Conservation (phyloP, 768 basidiomycete species). For the Rhizopogon roseolus region DNA sequence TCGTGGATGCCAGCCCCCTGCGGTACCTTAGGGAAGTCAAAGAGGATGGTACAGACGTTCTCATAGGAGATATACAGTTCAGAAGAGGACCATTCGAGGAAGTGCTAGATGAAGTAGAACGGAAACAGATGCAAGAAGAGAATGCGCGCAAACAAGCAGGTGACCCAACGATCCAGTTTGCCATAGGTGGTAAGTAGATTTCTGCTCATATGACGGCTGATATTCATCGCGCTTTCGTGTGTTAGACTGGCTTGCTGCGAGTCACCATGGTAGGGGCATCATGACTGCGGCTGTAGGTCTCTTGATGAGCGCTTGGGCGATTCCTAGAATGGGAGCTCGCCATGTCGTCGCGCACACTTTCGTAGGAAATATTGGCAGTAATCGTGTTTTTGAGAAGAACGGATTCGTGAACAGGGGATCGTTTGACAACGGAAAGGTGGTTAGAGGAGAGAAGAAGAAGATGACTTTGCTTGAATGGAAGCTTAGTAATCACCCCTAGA, state of each 20-base stretch:
- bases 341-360: conserved; percentile 41
- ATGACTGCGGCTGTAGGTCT: conserved; percentile 63
- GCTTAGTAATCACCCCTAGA: background rate
- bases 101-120: conserved; percentile 32
- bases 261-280: conserved; percentile 64
- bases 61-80: conserved; percentile 39
- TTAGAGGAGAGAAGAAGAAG: conserved; percentile 33
- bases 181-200: conserved; percentile 47
- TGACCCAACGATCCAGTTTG: conserved; percentile 56
- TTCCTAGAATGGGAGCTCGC: conserved; percentile 55
- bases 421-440: conserved; percentile 32
- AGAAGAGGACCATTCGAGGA: conserved; percentile 22
- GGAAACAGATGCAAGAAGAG: conserved; percentile 27
- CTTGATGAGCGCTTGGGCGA: conserved; percentile 53
- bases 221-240: background rate
- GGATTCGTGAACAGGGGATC: conserved; percentile 43
- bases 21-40: conserved; percentile 46
- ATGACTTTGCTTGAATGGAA: conserved; percentile 34
- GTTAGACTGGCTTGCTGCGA: conserved; percentile 57
- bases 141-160: conserved; percentile 40
- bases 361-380: conserved; percentile 53
- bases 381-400: conserved; percentile 63
- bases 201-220: background rate
- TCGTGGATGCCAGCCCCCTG: conserved; percentile 46
- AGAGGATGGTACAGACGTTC: conserved; percentile 49